Base-by-base conservation (phyloP, 1,284 basidiomycete species). In the Melampsora abietis-canadensis region DNA sequence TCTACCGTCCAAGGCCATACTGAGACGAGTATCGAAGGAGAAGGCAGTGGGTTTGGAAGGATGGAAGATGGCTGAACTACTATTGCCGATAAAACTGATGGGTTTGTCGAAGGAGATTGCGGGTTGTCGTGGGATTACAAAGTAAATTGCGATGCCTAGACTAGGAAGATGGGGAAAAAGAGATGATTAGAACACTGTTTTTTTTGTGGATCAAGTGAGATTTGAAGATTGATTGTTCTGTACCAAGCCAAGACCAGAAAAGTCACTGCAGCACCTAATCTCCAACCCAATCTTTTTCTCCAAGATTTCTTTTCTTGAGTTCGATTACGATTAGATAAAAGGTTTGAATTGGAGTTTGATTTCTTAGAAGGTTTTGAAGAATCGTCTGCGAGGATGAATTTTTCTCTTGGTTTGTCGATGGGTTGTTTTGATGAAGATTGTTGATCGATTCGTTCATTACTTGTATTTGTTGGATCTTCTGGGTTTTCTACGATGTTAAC, bases 61-160 rank as follows among this genome's bases (percentile, higher is more conserved):
- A 46, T 62, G 65, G 48, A 73, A 73, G 17, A 57, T 44, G 12
- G 48, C 30, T 37, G 61, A 64, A 24, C 27, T 40, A 4, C 51
- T 63, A 14, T 51, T 59, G 21, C 12, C 34, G 37, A 21, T 47
- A 8, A 65, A 62, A 15, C 48, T n/a, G 31, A 63, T 51, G 4
- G 69, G 62, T 21, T n/a, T 51, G n/a, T 73, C 62, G n/a, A 65
- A 65, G 2, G 62, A 73, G 27, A 73, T 73, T 7, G 57, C 57
- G 8, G 69, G 69, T 37, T 73, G 69, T 19, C 62, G 47, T 15
- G 69, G 69, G 8, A 65, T 31, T 12, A 73, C 4, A 40, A 73
- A 66, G 40, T 37, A 73, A n/a, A 73, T 30, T 27, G 51, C 69
- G 12, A 73, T n/a, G 3, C 48, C 69, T 19, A 73, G 34, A 27